Evolutionary conservation across 441 rosid genomes (phyloP), one percentile per base, ranked within the genome.

Genomic region (Populus trichocarpa): DNA sequence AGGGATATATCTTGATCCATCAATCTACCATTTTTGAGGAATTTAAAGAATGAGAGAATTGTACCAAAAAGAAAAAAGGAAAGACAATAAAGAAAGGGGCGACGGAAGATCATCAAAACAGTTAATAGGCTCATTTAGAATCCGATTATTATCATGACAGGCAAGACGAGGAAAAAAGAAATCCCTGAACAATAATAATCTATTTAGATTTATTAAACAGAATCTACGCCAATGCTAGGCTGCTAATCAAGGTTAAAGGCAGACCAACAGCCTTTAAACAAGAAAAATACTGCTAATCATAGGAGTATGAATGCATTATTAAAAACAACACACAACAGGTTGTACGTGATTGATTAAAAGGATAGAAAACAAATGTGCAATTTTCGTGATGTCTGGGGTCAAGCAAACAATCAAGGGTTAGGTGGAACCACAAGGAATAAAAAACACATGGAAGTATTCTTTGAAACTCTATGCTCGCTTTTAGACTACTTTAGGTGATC

Each of bases 381-480:
- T 20, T 57, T 57, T 57, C 2, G 11, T 57, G 3, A 57, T 10
- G 5, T 11, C 11, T 1, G 28, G 1, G 14, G 66, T 61, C 66
- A 61, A 22, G 66, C 25, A 10, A 61, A 23, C 66, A 61, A 61
- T 61, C 66, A 23, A 61, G 9, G 14, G 73, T 69, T 77, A 33
- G 84, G 84, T 76, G 75, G 68, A 63, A 64, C 64, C 71, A 65
- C 72, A 38, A 63, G 33, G n/a, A 12, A 66, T 68, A 33, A 33
- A 33, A 6, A 50, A 22, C 30, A 69, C 10, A 46, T 53, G 70
- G 20, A 57, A 18, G 66, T 78, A 5, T 70, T 70, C 36, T 28
- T 78, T 76, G 76, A 50, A 79, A 61, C 22, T 22, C 13, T 10
- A 9, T 4, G 82, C 83, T 80, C 77, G 70, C 85, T 80, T 82